Base-by-base conservation (phyloP, 495 filamentous ascomycete species). In the Jackrogersella minutella region DNA sequence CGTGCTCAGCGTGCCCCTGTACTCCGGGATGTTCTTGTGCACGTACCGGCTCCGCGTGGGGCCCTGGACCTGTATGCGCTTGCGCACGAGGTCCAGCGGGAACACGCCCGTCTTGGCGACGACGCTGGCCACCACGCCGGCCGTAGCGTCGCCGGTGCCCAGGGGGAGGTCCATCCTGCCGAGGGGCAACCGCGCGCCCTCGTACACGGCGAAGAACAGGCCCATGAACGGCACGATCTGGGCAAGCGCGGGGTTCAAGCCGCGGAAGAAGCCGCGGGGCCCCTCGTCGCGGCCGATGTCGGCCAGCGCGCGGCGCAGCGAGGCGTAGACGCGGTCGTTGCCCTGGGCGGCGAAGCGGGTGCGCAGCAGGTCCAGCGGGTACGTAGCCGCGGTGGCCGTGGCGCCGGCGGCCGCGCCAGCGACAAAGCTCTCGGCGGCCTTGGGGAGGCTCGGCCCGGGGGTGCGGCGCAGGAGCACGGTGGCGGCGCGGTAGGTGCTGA, bases 221-320 rank as follows among this genome's bases (percentile, higher is more conserved):
- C 96, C 96, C 93, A 98, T 99, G 74, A 93, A 94, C 3, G 95
- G 95, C 16, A 97, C 86, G 34, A 99, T 91, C 78, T 97, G 93
- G 13, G 79, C 87, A 19, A 98, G 80, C 0, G 87, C 92, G 0
- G 95, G 92, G 0, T 84, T 84, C 22, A 95, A 80, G 0, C 95
- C 95, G 34, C 91, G 90, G 77, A 94, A 99, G 77, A 96, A 97
- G 0, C 95, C 95, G 9, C 72, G 66, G 0, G 77, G 19, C 0
- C 95, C 95, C 78, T 99, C 95, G 43, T 89, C 78, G 1, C 78
- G 80, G n/a, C 76, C 76, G 64, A 99, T 98, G 26, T 93, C 87
- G 2, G 71, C 69, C 1, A 98, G 74, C 0, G 91, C 91, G 5
- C 83, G 78, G 16, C 79, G 51, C 10, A 99, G 79, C 2, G 86